These are phyloP conservation scores for Lophiostoma macrostomum DNA, from an alignment of 495 filamentous ascomycete species.

Conservation along the genomic window DNA sequence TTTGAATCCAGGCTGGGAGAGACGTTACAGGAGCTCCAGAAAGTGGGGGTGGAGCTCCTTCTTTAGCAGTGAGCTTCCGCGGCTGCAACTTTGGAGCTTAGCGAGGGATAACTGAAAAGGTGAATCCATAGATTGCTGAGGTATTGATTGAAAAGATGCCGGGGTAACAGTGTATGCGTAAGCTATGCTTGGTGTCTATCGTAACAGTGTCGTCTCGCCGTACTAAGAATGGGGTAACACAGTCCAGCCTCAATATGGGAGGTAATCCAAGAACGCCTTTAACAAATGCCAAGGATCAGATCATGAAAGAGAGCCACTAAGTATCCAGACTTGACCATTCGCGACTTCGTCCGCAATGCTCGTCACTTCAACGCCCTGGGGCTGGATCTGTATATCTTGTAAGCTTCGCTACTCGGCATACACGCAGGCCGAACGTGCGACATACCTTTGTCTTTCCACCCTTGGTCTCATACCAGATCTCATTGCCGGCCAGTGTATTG, in stretches of 20 bases:
- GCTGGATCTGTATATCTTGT: constrained; percentile 62
- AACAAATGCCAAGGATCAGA: background rate
- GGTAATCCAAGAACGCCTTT: constrained; percentile 11
- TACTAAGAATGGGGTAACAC: no score
- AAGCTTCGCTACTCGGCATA: background rate
- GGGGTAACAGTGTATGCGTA: background rate
- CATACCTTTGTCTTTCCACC: constrained; percentile 69
- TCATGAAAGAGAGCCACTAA: constrained; percentile 37
- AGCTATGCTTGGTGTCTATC: constrained; percentile 3
- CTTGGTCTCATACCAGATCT: constrained; percentile 77
- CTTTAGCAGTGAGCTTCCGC: background rate
- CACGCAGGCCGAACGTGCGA: constrained; percentile 10
- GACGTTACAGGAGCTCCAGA: background rate
- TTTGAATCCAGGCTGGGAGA: background rate
- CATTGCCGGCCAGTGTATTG: constrained; percentile 65
- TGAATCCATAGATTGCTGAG: no score
- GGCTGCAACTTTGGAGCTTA: constrained; percentile 19
- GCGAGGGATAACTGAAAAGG: constrained; percentile 6
- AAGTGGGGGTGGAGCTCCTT: constrained; percentile 2
- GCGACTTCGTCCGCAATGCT: constrained; percentile 66
- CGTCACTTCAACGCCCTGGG: constrained; percentile 70
- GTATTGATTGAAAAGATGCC: background rate
- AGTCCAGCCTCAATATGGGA: background rate
- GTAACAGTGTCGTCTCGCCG: no score
- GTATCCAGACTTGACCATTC: constrained; percentile 73